These are phyloP conservation scores for Ceratobasidium sp. DNA, from an alignment of 1,284 basidiomycete genomes.

Conservation along the genomic window DNA sequence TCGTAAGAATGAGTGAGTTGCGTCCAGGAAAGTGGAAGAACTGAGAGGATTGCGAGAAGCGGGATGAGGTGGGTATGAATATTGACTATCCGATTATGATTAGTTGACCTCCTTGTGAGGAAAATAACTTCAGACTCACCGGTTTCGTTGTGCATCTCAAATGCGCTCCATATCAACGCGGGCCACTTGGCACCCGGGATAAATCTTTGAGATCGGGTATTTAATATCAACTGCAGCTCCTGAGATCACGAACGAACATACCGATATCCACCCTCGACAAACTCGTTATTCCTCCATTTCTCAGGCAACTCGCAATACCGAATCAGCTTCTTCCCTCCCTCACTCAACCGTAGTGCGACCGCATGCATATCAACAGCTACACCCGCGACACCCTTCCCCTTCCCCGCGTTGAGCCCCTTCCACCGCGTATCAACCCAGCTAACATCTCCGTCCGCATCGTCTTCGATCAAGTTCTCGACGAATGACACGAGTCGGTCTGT, in stretches of 20 bases:
- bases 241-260: no score
- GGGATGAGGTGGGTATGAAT: slow-evolving; percentile 75
- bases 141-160: slow-evolving; percentile 89
- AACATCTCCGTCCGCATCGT: slow-evolving; percentile 42
- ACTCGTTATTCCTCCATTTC: slow-evolving; percentile 88
- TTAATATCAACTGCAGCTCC: no score
- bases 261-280: slow-evolving; percentile 86
- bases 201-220: no score
- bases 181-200: slow-evolving; percentile 88
- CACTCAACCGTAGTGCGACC: slow-evolving; percentile 71
- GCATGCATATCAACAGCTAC: slow-evolving; percentile 67
- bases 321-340: slow-evolving; percentile 78
- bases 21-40: slow-evolving; percentile 39
- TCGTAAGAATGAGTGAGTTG: slow-evolving; percentile 6
- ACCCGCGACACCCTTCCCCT: slow-evolving; percentile 62
- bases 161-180: slow-evolving; percentile 78
- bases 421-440: slow-evolving; percentile 46
- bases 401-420: slow-evolving; percentile 51
- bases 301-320: slow-evolving; percentile 82
- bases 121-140: no score
- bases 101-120: slow-evolving; percentile 28
- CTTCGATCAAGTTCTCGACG: slow-evolving; percentile 40
- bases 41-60: slow-evolving; percentile 51
- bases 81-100: slow-evolving; percentile 71
- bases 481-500: slow-evolving; percentile 57